phyloP scores from a whole-genome alignment of 768 basidiomycete genomes.

The Xerocomus potaroensis region DNA sequence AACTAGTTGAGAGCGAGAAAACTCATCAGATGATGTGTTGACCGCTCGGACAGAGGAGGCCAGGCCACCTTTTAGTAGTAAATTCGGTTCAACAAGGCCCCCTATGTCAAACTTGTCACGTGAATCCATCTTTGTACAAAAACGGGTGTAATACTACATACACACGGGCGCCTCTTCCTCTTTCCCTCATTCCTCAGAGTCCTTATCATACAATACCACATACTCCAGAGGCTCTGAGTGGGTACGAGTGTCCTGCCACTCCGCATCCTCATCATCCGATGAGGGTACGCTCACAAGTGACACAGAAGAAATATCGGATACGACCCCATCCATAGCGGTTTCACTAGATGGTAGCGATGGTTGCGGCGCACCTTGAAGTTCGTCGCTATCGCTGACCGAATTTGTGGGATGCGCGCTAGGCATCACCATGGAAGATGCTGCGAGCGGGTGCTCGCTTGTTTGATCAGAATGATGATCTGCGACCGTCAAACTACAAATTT shows the following conservation, averaged over 20 bases:
- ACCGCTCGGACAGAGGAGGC: background rate
- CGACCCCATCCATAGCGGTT: slow-evolving; percentile 38
- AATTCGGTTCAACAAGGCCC: slow-evolving; percentile 1
- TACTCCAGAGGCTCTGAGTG: slow-evolving; percentile 50
- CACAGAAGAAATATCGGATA: slow-evolving; percentile 42
- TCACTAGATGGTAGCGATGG: slow-evolving; percentile 18
- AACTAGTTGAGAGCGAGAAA: background rate
- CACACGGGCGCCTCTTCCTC: background rate
- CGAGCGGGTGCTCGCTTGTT: slow-evolving; percentile 47
- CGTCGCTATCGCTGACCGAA: slow-evolving; percentile 10
- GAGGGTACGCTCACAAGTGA: slow-evolving; percentile 61
- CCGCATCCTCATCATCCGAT: slow-evolving; percentile 49
- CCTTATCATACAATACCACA: slow-evolving; percentile 69
- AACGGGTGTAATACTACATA: background rate
- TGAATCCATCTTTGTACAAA: slow-evolving; percentile 1
- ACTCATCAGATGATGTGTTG: no score
- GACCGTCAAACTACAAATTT: slow-evolving; percentile 56
- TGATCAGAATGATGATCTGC: slow-evolving; percentile 42
- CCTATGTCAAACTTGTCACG: slow-evolving; percentile 13
- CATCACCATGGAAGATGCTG: slow-evolving; percentile 67
- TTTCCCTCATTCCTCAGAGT: slow-evolving; percentile 48
- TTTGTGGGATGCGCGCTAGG: slow-evolving; percentile 35
- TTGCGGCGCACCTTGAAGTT: slow-evolving; percentile 5
- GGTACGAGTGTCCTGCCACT: slow-evolving; percentile 57
- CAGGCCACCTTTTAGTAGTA: no score